These are phyloP conservation scores for Exophiala alcalophila DNA, from an alignment of 2,329 filamentous ascomycete species.

Conservation along the genomic window DNA sequence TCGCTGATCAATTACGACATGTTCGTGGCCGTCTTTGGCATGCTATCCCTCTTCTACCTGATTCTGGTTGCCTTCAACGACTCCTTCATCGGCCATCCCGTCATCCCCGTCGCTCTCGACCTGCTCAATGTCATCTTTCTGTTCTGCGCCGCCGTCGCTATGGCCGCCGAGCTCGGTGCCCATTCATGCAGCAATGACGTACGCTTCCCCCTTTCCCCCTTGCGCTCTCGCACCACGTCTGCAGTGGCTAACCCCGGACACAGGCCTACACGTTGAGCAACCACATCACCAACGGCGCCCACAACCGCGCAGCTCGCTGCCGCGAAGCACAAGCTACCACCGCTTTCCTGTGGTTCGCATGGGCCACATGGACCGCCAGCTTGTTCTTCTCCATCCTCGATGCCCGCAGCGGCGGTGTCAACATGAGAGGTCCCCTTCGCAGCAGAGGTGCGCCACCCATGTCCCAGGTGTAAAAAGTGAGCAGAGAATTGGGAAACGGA, in stretches of 20 bases:
- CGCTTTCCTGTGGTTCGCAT: constrained; percentile 54
- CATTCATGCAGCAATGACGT: constrained; percentile 48
- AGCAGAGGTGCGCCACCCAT: constrained; percentile 41
- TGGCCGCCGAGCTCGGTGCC: constrained; percentile 46
- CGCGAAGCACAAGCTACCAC: constrained; percentile 51
- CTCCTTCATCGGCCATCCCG: constrained; percentile 41
- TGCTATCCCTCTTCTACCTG: constrained; percentile 50
- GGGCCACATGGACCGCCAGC: constrained; percentile 44
- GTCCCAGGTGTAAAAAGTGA: constrained; percentile 43
- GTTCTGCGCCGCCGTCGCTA: constrained; percentile 47
- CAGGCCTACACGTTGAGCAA: constrained; percentile 44
- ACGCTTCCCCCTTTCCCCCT: constrained; percentile 30
- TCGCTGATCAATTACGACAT: constrained; percentile 56
- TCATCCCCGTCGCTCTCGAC: constrained; percentile 46
- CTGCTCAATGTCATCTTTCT: constrained; percentile 49
- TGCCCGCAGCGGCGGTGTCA: constrained; percentile 35
- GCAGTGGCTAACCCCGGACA: constrained; percentile 7
- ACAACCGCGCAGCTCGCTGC: constrained; percentile 42
- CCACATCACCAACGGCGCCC: constrained; percentile 45
- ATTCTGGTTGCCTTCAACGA: constrained; percentile 43
- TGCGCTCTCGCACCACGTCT: neutral
- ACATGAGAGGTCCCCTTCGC: constrained; percentile 36
- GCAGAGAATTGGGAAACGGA: constrained; percentile 18
- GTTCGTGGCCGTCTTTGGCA: constrained; percentile 47
- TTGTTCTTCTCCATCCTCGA: constrained; percentile 41